A percentile compares a stretch with the other conserved stretches of the same genome.
Evolutionary conservation across 1,284 basidiomycete species (phyloP).

Genomic region (Cutaneotrichosporon cavernicola): DNA sequence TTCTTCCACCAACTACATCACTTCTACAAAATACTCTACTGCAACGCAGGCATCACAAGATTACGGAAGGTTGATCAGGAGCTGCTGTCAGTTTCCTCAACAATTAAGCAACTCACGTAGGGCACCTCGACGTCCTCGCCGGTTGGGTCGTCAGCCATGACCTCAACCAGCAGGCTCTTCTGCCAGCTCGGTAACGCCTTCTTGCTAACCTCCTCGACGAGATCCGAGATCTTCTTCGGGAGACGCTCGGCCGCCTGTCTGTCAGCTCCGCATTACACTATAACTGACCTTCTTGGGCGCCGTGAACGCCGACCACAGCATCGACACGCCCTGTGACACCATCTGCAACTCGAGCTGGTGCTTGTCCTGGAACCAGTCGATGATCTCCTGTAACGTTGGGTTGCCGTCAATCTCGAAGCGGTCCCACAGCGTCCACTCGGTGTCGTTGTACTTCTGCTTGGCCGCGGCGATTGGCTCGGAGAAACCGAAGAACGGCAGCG

Average conservation of each 20-base stretch:
- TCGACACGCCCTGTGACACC: slow-evolving; percentile 95
- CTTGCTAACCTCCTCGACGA: slow-evolving; percentile 92
- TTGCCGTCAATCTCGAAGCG: slow-evolving; percentile 90
- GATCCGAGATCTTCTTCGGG: slow-evolving; percentile 81
- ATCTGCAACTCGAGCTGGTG: slow-evolving; percentile 89
- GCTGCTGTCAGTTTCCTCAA: neutral
- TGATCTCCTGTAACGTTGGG: slow-evolving; percentile 81
- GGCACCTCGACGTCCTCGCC: slow-evolving; percentile 63
- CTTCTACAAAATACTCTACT: slow-evolving; percentile 3
- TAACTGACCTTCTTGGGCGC: slow-evolving; percentile 72
- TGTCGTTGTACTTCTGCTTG: slow-evolving; percentile 78
- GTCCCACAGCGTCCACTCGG: slow-evolving; percentile 98
- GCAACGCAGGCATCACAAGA: neutral
- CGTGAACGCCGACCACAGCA: slow-evolving; percentile 94
- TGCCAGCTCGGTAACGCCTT: slow-evolving; percentile 78
- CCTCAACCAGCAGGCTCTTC: slow-evolving; percentile 84
- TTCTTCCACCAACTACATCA: slow-evolving; percentile 1
- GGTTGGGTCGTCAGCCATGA: slow-evolving; percentile 88
- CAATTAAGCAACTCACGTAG: slow-evolving; percentile 22
- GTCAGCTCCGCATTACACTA: neutral
- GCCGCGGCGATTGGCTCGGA: slow-evolving; percentile 94
- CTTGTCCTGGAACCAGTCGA: slow-evolving; percentile 78
- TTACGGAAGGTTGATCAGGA: neutral
- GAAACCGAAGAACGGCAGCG: slow-evolving; percentile 98
- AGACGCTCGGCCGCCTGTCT: slow-evolving; percentile 70